phyloP scores from a whole-genome alignment of 306 rosid genomes.

The Fragaria iinumae region DNA sequence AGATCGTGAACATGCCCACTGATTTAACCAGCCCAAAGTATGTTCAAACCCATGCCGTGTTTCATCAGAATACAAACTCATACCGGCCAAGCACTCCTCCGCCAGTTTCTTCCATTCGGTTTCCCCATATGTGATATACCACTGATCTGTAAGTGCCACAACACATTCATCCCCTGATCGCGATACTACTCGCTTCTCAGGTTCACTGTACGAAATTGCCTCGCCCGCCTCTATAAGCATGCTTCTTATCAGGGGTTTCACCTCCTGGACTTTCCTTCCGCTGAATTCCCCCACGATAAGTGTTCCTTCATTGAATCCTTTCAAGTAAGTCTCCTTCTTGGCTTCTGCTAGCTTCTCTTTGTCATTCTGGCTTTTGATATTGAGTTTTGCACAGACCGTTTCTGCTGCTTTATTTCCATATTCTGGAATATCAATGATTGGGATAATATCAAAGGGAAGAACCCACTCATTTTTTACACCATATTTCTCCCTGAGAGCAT shows the following conservation, averaged over 20 bases:
- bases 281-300: slow-evolving; percentile 45
- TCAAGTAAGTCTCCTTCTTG: slow-evolving; percentile 85
- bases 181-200: no score
- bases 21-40: slow-evolving; percentile 83
- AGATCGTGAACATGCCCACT: slow-evolving; percentile 98
- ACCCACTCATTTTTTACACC: slow-evolving; percentile 92
- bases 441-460: slow-evolving; percentile 75
- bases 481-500: slow-evolving; percentile 67
- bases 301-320: slow-evolving; percentile 90
- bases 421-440: slow-evolving; percentile 73
- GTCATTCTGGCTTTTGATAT: slow-evolving; percentile 89
- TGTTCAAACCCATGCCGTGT: slow-evolving; percentile 89
- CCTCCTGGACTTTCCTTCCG: no score
- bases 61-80: no score
- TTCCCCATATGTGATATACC: no score
- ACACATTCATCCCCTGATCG: no score
- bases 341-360: slow-evolving; percentile 95
- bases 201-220: no score
- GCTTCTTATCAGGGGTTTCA: no score
- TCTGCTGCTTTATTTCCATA: slow-evolving; percentile 85
- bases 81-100: no score
- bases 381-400: slow-evolving; percentile 72
- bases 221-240: no score
- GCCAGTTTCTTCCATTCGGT: no score
- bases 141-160: no score